These are phyloP conservation scores for Vachellia collinsii DNA, from an alignment of 306 rosid genomes.

Conservation along the genomic window DNA sequence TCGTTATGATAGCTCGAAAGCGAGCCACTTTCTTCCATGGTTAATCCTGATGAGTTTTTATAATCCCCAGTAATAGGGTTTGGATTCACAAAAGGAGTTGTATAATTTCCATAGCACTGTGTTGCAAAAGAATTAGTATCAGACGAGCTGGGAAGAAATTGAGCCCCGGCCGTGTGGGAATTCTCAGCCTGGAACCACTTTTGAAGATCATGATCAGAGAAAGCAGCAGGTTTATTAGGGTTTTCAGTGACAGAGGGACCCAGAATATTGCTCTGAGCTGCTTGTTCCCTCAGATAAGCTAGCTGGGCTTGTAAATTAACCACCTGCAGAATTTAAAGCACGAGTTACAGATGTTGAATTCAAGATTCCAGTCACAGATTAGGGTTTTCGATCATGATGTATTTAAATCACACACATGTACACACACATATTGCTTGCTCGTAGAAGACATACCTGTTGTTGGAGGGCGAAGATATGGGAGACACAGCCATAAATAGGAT, in stretches of 20 bases:
- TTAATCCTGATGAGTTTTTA: constrained; percentile 36
- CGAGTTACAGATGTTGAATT: constrained; percentile 1
- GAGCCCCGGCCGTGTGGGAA: constrained; percentile 41
- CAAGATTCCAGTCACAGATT: constrained; percentile 18
- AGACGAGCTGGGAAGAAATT: constrained; percentile 46
- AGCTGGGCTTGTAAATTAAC: constrained; percentile 87
- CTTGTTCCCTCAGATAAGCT: constrained; percentile 83
- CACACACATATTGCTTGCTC: too few relatives aligned
- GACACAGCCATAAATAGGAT: constrained; percentile 97
- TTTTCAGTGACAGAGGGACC: constrained; percentile 52
- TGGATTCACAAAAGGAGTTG: constrained; percentile 28
- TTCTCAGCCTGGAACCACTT: constrained; percentile 59
- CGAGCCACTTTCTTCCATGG: constrained; percentile 60
- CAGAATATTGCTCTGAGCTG: constrained; percentile 51
- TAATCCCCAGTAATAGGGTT: constrained; percentile 52
- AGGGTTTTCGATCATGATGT: constrained; percentile 29
- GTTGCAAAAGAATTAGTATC: constrained; percentile 34
- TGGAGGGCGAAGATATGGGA: constrained; percentile 95
- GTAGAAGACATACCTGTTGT: constrained; percentile 65
- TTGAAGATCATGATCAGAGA: constrained; percentile 51
- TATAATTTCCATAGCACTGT: constrained; percentile 46
- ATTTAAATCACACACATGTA: too few relatives aligned
- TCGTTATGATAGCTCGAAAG: constrained; percentile 63
- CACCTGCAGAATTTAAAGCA: constrained; percentile 54
- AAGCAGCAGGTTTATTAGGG: constrained; percentile 53